Base-by-base conservation (phyloP, 2,329 filamentous ascomycete genomes). In the Stagonosporopsis vannaccii region DNA sequence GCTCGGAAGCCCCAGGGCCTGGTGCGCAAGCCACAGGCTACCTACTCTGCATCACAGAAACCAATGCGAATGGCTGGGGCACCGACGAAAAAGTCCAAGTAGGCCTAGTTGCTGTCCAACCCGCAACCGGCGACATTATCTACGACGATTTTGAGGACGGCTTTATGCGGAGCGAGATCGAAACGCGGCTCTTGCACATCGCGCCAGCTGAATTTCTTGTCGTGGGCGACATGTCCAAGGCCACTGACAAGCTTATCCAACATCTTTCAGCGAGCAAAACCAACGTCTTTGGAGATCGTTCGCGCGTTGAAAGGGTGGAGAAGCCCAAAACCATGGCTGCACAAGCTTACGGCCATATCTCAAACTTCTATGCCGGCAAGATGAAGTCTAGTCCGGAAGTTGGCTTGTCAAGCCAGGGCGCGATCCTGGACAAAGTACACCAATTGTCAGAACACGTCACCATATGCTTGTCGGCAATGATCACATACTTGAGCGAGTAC, bases 81-180 rank as follows among this genome's bases (percentile, higher is more conserved):
- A 93, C 91, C 0, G 94, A 98, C 70, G 95, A 99, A 73, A 96
- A 91, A 70, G 94, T 98, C 1, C 87, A 95, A 52, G 88, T 98
- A 22, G 95, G 95, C 1, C 86, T 99, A 55, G 83, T 99, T 20
- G 95, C 95, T 23, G 95, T 99, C 4, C 95, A 99, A 69, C 95
- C 95, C 8, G 90, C 92, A 1, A 99, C 95, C 0, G 95, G 95
- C 52, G 94, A 98, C 74, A 92, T 99, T 66, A 90, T 98, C 52
- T 96, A 97, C 68, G 95, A 99, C 70, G 88, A 89, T 56, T 99
- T 99, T 67, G 92, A 98, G 66, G 95, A 99, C 70, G 92, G 94
- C 2, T 98, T 98, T 78, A 97, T 99, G 94, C 85, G 95, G 44
- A 92, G 89, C 68, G 95, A 99, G 73, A 90, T 99, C 30, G 95